phyloP scores from a whole-genome alignment of 2,329 filamentous ascomycete genomes.

The Claviceps fusiformis region DNA sequence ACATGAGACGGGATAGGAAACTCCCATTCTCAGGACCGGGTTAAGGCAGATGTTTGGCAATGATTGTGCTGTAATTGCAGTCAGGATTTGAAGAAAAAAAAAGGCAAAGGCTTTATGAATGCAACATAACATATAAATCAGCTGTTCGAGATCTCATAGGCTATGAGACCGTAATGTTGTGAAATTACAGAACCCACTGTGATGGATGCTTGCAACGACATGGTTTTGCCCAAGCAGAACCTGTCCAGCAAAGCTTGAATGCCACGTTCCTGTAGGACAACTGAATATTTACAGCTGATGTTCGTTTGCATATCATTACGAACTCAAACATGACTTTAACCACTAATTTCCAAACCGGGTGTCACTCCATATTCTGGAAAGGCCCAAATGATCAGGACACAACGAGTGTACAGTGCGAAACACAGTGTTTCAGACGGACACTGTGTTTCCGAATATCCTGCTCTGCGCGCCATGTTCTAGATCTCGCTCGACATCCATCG shows the following conservation, averaged over 20 bases:
- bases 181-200: background rate
- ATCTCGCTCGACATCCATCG: background rate
- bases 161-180: background rate
- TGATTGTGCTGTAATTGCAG: slow-evolving; percentile 33
- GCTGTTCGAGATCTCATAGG: background rate
- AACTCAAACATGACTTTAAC: no score
- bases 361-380: background rate
- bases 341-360: no score
- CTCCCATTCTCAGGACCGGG: slow-evolving; percentile 26
- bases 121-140: slow-evolving; percentile 12
- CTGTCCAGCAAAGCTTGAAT: background rate
- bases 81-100: slow-evolving; percentile 22
- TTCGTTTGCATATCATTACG: no score
- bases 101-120: slow-evolving; percentile 22
- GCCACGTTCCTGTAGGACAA: background rate
- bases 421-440: background rate
- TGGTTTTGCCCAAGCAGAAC: background rate
- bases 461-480: background rate
- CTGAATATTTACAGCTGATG: no score
- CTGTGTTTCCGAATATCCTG: background rate
- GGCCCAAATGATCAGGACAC: background rate
- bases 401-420: background rate
- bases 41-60: slow-evolving; percentile 28
- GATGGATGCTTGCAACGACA: background rate
- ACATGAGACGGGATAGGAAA: slow-evolving; percentile 24